These are phyloP conservation scores for Umbelopsis sp. DNA, from an alignment of 192 early-diverging fungal species.

Conservation along the genomic window DNA sequence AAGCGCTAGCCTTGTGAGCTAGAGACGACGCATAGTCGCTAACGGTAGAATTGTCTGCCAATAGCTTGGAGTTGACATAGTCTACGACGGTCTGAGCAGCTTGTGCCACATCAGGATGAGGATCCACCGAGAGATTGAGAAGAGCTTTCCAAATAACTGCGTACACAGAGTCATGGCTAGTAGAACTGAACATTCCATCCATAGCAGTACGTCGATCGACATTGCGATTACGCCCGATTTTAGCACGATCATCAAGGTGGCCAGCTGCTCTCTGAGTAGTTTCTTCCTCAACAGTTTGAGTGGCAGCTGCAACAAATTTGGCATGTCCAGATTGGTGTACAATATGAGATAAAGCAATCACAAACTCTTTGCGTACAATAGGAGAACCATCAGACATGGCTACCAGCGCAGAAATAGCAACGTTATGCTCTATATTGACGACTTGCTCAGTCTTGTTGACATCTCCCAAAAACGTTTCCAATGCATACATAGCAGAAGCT, in stretches of 20 bases:
- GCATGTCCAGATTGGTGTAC: slow-evolving; percentile 67
- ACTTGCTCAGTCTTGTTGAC: slow-evolving; percentile 69
- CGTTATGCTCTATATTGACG: slow-evolving; percentile 71
- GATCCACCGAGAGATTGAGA: slow-evolving; percentile 80
- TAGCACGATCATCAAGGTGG: slow-evolving; percentile 28
- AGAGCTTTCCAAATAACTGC: slow-evolving; percentile 80
- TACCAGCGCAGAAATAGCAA: slow-evolving; percentile 67
- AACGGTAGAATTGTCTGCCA: slow-evolving; percentile 31
- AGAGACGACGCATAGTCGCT: slow-evolving; percentile 36
- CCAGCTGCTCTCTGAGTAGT: slow-evolving; percentile 25
- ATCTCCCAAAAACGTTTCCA: slow-evolving; percentile 79
- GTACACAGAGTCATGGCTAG: slow-evolving; percentile 58
- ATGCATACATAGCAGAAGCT: slow-evolving; percentile 78
- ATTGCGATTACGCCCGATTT: slow-evolving; percentile 9
- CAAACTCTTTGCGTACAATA: slow-evolving; percentile 89
- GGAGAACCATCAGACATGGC: slow-evolving; percentile 83
- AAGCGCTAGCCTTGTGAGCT: slow-evolving; percentile 15
- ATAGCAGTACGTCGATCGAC: slow-evolving; percentile 21
- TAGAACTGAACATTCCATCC: slow-evolving; percentile 35
- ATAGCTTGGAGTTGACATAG: slow-evolving; percentile 53
- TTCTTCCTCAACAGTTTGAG: slow-evolving; percentile 49
- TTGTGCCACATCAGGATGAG: slow-evolving; percentile 75
- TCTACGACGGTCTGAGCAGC: slow-evolving; percentile 78
- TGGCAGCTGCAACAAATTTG: slow-evolving; percentile 68
- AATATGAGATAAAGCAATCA: slow-evolving; percentile 71